Evolutionary conservation across 306 rosid genomes (phyloP).

Genomic region (Begonia masoniana): DNA sequence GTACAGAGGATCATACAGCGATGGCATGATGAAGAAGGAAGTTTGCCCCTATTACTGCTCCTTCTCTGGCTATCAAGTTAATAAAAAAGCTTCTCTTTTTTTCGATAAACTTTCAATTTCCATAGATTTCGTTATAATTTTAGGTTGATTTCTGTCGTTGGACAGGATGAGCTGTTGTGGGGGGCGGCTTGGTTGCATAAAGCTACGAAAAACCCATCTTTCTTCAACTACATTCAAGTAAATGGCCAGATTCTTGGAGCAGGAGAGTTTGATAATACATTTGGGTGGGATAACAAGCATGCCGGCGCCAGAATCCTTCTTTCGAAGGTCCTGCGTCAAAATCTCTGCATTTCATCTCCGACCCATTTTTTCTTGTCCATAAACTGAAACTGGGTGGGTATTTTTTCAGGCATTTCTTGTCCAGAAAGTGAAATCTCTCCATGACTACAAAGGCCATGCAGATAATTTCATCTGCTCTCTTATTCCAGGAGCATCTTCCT

Average conservation of each 20-base stretch:
- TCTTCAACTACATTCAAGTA: slow-evolving; percentile 60
- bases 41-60: slow-evolving; percentile 88
- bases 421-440: slow-evolving; percentile 41
- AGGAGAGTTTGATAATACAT: slow-evolving; percentile 61
- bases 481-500: slow-evolving; percentile 48
- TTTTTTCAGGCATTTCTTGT: slow-evolving; percentile 58
- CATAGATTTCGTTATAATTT: background rate
- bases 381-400: background rate
- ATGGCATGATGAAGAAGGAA: slow-evolving; percentile 30
- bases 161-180: slow-evolving; percentile 85
- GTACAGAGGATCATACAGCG: slow-evolving; percentile 73
- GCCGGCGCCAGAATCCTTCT: slow-evolving; percentile 90
- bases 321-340: slow-evolving; percentile 45
- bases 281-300: slow-evolving; percentile 97
- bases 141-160: background rate
- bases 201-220: slow-evolving; percentile 68
- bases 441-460: slow-evolving; percentile 74
- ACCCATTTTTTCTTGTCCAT: background rate
- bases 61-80: slow-evolving; percentile 79
- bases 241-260: slow-evolving; percentile 83
- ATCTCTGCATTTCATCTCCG: background rate
- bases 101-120: background rate
- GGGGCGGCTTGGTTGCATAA: slow-evolving; percentile 96
- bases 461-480: slow-evolving; percentile 71
- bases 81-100: background rate